Percentiles rank a stretch among this genome's conserved stretches.
These are phyloP conservation scores for Panicum hallii DNA, from an alignment of 202 grass and related monocot genomes.

Conservation along the genomic window DNA sequence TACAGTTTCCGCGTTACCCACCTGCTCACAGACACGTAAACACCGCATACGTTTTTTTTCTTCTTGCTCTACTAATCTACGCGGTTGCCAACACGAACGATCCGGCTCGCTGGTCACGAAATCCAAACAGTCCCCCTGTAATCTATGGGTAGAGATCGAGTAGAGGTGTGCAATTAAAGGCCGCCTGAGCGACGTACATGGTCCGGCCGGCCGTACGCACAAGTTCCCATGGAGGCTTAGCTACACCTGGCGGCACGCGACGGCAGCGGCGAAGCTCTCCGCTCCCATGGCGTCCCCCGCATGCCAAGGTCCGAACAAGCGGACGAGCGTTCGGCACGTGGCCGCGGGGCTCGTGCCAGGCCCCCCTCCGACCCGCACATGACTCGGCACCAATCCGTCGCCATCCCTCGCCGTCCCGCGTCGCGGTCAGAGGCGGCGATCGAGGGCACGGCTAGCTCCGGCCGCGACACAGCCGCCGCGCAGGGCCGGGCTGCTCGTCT, in stretches of 20 bases:
- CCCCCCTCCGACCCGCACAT: background rate
- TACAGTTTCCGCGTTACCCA: background rate
- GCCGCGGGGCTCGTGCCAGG: constrained; percentile 1
- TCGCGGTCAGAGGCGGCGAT: background rate
- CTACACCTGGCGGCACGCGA: background rate
- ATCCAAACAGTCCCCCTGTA: background rate
- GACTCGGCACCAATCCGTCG: constrained; percentile 9
- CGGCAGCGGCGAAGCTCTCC: background rate
- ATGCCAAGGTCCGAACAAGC: constrained; percentile 8
- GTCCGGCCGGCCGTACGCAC: background rate
- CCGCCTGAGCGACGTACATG: background rate
- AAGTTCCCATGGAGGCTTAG: no score
- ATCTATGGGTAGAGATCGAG: background rate
- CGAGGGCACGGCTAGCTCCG: background rate
- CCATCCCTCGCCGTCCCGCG: background rate
- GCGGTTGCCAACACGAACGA: background rate
- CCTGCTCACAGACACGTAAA: background rate
- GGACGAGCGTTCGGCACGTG: constrained; percentile 27
- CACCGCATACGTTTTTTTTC: background rate
- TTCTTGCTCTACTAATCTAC: no score
- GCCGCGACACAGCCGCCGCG: background rate
- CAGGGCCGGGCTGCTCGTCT: background rate
- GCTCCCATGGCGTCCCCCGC: background rate
- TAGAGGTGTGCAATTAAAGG: background rate
- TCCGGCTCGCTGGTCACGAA: background rate